Evolutionary conservation across 306 rosid species (phyloP).

Genomic region (Hippophae rhamnoides): DNA sequence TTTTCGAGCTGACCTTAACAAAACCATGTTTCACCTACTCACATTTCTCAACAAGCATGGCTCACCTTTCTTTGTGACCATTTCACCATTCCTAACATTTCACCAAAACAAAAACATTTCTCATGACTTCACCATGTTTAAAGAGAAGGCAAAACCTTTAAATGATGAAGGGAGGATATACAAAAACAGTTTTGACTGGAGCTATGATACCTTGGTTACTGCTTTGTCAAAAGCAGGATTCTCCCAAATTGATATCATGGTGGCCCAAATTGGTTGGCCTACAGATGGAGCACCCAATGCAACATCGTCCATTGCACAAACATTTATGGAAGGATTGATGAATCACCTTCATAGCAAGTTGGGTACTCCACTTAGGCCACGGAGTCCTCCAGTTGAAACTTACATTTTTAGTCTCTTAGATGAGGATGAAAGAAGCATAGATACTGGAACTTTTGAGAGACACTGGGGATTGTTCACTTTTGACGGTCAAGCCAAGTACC

Average conservation of each 20-base stretch:
- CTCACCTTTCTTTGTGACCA: conserved; percentile 70
- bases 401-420: conserved; percentile 74
- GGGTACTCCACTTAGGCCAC: conserved; percentile 75
- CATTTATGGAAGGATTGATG: conserved; percentile 67
- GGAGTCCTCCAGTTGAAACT: conserved; percentile 45
- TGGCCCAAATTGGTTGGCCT: conserved; percentile 94
- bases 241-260: conserved; percentile 51
- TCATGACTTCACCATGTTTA: conserved; percentile 62
- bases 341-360: conserved; percentile 44
- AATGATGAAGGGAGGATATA: conserved; percentile 48
- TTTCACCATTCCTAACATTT: conserved; percentile 54
- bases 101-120: conserved; percentile 64
- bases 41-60: conserved; percentile 56
- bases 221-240: conserved; percentile 54
- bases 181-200: conserved; percentile 71
- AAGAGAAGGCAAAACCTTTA: conserved; percentile 50
- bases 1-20: conserved; percentile 66
- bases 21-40: conserved; percentile 77
- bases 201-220: conserved; percentile 55
- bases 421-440: conserved; percentile 66
- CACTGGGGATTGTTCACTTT: conserved; percentile 95
- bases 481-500: conserved; percentile 93
- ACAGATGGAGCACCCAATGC: conserved; percentile 78
- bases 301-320: conserved; percentile 53
- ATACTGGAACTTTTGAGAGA: conserved; percentile 61